Base-by-base conservation (phyloP, 1,284 basidiomycete species). In the Microbotryum intermedium region DNA sequence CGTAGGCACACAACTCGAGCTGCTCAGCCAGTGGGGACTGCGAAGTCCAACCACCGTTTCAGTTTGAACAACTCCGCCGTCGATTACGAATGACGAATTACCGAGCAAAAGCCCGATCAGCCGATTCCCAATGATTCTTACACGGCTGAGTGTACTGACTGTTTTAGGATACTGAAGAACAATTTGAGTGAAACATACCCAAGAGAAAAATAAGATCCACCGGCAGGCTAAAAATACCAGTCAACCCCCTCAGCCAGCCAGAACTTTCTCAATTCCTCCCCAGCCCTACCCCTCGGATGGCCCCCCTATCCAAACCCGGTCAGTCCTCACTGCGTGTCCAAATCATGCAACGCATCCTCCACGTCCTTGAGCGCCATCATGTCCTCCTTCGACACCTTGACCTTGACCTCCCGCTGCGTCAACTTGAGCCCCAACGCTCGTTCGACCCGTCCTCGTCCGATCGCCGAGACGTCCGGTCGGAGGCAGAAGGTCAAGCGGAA, bases 401-500 rank as follows among this genome's bases (percentile, higher is more conserved):
- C 34, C 34, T 39, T 39, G 16, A 39, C 10, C 26, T 51, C 50
- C n/a, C 50, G 18, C n/a, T 30, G 50, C n/a, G 50, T 51, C 25
- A 30, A 21, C 2, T 34, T 9, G 13, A 54, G 34, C 16, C 52
- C 34, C 4, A 67, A 29, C 16, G 50, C 55, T 4, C 23, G 23
- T 34, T 60, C 63, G 29, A 69, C 48, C 3, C 68, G 55, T 21
- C 53, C 58, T 28, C 69, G 50, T 10, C 64, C 69, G 25, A 66
- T 58, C 30, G 62, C 42, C 18, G 67, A 62, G 46, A 64, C 64
- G 29, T 68, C 64, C 42, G 54, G 45, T 25, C 60, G 51, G 39
- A 69, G 58, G 23, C 68, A 62, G 53, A 71, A 71, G 13, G 70
- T 71, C 23, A 71, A 48, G n/a, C 70, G 57, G 57, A 71, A 71